Base-by-base conservation (phyloP, 306 rosid genomes). In the Pterocarpus macrocarpus region DNA sequence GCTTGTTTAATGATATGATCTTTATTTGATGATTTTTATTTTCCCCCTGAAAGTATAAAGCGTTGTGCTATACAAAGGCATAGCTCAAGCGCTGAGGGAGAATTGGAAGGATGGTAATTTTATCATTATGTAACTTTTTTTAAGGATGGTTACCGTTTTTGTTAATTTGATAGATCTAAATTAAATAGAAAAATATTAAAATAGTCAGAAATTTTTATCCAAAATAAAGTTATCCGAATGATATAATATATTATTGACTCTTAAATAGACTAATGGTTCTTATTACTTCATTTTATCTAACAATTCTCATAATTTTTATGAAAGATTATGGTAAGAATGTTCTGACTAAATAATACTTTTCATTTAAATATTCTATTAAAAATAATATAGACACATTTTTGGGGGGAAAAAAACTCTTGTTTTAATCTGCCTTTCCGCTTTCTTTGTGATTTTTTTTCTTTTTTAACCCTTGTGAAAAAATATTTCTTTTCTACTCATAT, bases 401-500 rank as follows among this genome's bases (percentile, higher is more conserved):
- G 45, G 5, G 8, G 8, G 8, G 8, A 50, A 50, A 44, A 71
- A 36, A 13, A 30, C 44, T 4, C 43, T 68, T 69, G 32, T 35
- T 28, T 67, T n/a, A 58, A 71, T 8, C 57, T 73, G 8, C 34
- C 36, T 16, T 52, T 73, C 52, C 36, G 66, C 59, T 66, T 77
- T 33, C 34, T 41, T 63, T 41, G 3, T 17, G 47, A 62, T 43
- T 43, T 6, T 43, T 6, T 8, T 1, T 2, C 2, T 6, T 43
- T 43, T 41, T 41, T 13, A 52, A 53, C 49, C 14, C 10, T 53
- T 9, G 53, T 70, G 69, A 41, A 82, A 76, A 69, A 39, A 34
- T 52, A 64, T 38, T 38, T 38, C 13, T 35, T 83, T 76, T 76
- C 38, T 28, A 59, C 76, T 61, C 55, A 55, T 11, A 43, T 36